Evolutionary conservation across 2,329 filamentous ascomycete species (phyloP).

Genomic region (Cladobotryum mycophilum): DNA sequence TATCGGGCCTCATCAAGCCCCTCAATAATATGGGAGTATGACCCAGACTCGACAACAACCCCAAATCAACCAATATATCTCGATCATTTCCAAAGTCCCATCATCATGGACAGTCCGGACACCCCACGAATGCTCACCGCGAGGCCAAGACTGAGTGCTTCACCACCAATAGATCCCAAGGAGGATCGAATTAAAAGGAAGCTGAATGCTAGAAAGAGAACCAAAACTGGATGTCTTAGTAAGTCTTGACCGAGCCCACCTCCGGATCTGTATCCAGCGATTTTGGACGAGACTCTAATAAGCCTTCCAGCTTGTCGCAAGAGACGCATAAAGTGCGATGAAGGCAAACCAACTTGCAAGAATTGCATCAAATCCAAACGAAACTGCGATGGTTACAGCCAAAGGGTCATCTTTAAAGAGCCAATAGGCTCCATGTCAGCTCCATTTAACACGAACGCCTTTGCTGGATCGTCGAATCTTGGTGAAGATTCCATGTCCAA

Average conservation of each 20-base stretch:
- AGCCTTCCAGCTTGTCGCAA: conserved; percentile 69
- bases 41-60: not conserved
- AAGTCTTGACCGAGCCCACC: conserved; percentile 31
- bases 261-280: not conserved
- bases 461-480: conserved; percentile 31
- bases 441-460: conserved; percentile 39
- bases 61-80: not conserved
- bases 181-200: conserved; percentile 42
- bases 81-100: not conserved
- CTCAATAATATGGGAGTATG: not conserved
- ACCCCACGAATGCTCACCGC: not conserved
- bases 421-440: conserved; percentile 35
- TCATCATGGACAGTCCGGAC: conserved; percentile 9
- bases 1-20: not conserved
- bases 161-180: conserved; percentile 29
- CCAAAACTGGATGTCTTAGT: conserved; percentile 91
- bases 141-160: conserved; percentile 24
- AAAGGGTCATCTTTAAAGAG: conserved; percentile 73
- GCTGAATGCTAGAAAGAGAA: conserved; percentile 57
- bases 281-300: conserved; percentile 13
- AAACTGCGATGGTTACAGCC: conserved; percentile 76
- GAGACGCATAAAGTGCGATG: conserved; percentile 94
- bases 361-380: conserved; percentile 86
- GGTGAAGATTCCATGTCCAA: conserved; percentile 17
- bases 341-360: conserved; percentile 73